Percentiles rank a stretch among this genome's conserved stretches.
These are phyloP conservation scores for Gossypium herbaceum DNA, from an alignment of 345 rosid species.

Conservation along the genomic window DNA sequence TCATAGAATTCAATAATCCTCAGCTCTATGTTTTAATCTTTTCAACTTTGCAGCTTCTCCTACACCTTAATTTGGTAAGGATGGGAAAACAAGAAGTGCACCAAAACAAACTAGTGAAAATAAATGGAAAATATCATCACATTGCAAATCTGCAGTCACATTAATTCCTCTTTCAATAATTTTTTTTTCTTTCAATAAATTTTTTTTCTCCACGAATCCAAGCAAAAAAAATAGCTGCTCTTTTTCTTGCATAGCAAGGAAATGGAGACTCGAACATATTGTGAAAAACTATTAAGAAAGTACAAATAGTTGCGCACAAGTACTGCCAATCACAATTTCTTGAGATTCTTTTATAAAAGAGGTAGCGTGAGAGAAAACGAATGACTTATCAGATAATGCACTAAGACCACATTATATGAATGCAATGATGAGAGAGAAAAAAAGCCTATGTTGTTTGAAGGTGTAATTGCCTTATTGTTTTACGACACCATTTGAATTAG, in stretches of 20 bases:
- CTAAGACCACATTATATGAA: no score
- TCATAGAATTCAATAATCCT: constrained; percentile 46
- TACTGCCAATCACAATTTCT: constrained; percentile 52
- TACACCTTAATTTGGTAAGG: constrained; percentile 76
- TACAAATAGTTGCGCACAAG: constrained; percentile 62
- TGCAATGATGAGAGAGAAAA: no score
- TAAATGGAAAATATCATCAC: constrained; percentile 79
- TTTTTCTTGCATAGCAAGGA: constrained; percentile 70
- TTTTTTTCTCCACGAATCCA: constrained; percentile 54
- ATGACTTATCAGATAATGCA: no score
- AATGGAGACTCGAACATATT: constrained; percentile 65
- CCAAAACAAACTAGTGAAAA: constrained; percentile 55
- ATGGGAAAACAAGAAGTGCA: constrained; percentile 59
- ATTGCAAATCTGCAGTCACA: constrained; percentile 27
- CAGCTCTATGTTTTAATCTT: constrained; percentile 64
- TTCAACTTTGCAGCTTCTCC: constrained; percentile 83
- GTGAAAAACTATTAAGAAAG: constrained; percentile 76
- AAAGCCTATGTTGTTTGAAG: no score
- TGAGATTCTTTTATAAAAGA: no score
- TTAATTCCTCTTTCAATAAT: constrained; percentile 44
- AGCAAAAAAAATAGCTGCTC: constrained; percentile 65
- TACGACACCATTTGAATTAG: no score
- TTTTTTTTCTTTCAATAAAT: constrained; percentile 41
- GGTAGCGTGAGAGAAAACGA: no score
- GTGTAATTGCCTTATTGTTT: no score